Evolutionary conservation across 164 flowering plant species (phyloP).

Genomic region (Saururus chinensis): DNA sequence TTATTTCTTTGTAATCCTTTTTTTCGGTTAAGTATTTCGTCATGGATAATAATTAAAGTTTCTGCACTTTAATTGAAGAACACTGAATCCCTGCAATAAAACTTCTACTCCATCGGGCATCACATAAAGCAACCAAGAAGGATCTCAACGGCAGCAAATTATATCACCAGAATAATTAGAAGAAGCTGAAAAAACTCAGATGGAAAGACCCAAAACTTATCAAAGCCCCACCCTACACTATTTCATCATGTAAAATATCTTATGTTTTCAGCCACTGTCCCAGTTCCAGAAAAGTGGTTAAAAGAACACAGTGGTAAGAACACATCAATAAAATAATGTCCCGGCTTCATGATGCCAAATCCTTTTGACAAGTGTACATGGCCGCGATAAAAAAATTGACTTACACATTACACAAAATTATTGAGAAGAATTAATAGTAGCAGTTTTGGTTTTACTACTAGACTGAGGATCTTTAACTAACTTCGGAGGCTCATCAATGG

Average conservation of each 20-base stretch:
- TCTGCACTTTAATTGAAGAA: no score
- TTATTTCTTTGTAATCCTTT: no score
- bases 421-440: background rate
- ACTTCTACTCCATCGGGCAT: no score
- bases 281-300: no score
- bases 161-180: no score
- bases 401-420: background rate
- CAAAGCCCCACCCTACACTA: background rate
- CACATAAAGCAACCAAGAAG: no score
- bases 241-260: background rate
- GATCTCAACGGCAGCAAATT: no score
- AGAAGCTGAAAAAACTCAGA: no score
- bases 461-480: slow-evolving; percentile 19
- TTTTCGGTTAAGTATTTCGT: no score
- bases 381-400: background rate
- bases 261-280: background rate
- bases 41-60: no score
- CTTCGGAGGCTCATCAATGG: slow-evolving; percentile 38
- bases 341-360: background rate
- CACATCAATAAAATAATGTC: background rate
- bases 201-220: background rate
- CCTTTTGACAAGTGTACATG: background rate
- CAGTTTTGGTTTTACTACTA: background rate
- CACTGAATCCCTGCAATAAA: no score
- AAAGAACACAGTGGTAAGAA: background rate